A percentile compares a stretch with the other conserved stretches of the same genome.
These are phyloP conservation scores for Prosopis cineraria DNA, from an alignment of 306 rosid genomes.

Conservation along the genomic window DNA sequence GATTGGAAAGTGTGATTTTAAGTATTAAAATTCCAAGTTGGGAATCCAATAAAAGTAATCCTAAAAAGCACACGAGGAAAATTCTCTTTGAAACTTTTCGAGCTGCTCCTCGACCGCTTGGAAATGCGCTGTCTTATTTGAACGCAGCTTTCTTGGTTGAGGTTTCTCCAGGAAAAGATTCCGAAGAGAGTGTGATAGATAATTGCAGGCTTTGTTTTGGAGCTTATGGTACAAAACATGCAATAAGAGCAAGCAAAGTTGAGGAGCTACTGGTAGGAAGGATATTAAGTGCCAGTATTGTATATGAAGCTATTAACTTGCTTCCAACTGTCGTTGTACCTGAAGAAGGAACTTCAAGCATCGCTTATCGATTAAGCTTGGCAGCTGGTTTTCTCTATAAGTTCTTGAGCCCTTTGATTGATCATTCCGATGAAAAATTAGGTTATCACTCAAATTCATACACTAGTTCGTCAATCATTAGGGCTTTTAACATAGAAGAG, in stretches of 20 bases:
- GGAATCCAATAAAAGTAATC: constrained; percentile 35
- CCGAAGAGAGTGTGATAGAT: constrained; percentile 47
- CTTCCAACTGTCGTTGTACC: constrained; percentile 51
- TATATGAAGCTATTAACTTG: constrained; percentile 58
- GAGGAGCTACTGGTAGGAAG: constrained; percentile 69
- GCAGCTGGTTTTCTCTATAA: constrained; percentile 72
- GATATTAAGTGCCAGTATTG: constrained; percentile 43
- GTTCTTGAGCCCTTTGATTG: constrained; percentile 65
- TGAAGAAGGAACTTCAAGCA: constrained; percentile 51
- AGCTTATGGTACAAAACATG: constrained; percentile 65
- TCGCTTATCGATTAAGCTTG: constrained; percentile 72
- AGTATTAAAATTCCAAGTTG: constrained; percentile 65
- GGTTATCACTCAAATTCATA: constrained; percentile 29
- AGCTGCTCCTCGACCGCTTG: constrained; percentile 83
- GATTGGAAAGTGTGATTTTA: constrained; percentile 54
- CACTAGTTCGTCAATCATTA: background rate
- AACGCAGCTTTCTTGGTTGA: constrained; percentile 81
- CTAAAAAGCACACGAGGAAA: constrained; percentile 34
- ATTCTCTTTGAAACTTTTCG: constrained; percentile 72
- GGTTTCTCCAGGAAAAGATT: constrained; percentile 50
- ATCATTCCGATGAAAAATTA: constrained; percentile 28
- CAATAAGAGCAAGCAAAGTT: constrained; percentile 70
- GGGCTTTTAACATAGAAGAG: constrained; percentile 27
- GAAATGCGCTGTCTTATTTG: constrained; percentile 69
- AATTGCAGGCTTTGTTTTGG: constrained; percentile 74